These are phyloP conservation scores for Podaxis sp. DNA, from an alignment of 768 basidiomycete species.

Conservation along the genomic window DNA sequence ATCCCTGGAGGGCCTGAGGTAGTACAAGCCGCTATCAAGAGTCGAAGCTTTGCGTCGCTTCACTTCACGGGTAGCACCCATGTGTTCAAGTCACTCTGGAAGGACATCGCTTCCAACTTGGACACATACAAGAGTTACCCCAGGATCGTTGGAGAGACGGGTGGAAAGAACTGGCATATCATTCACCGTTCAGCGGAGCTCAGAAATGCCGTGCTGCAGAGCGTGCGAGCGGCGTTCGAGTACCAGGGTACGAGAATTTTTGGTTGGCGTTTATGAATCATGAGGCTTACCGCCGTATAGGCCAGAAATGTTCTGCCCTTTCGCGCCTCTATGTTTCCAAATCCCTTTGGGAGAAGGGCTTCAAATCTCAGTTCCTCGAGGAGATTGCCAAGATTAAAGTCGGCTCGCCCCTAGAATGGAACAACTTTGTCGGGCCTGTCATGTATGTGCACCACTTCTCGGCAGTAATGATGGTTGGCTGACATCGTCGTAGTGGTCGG, in stretches of 20 bases:
- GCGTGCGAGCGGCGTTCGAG: slow-evolving; percentile 88
- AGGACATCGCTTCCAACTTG: slow-evolving; percentile 86
- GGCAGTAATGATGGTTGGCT: slow-evolving; percentile 4
- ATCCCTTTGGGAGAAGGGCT: slow-evolving; percentile 82
- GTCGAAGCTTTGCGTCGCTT: slow-evolving; percentile 80
- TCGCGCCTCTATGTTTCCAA: slow-evolving; percentile 90
- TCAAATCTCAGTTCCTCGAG: slow-evolving; percentile 74
- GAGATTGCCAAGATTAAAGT: slow-evolving; percentile 86
- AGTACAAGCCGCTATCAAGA: slow-evolving; percentile 79
- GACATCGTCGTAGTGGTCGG: slow-evolving; percentile 52
- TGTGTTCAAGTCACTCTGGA: slow-evolving; percentile 96
- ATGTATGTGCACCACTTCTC: slow-evolving; percentile 55
- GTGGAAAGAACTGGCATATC: slow-evolving; percentile 98
- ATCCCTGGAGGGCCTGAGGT: slow-evolving; percentile 89
- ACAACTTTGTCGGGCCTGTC: slow-evolving; percentile 94
- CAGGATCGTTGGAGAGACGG: slow-evolving; percentile 96
- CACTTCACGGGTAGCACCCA: slow-evolving; percentile 97
- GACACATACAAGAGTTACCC: slow-evolving; percentile 90
- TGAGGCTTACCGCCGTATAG: slow-evolving; percentile 31
- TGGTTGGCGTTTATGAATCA: not conserved
- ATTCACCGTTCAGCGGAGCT: slow-evolving; percentile 87
- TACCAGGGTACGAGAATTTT: slow-evolving; percentile 68
- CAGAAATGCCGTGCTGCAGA: slow-evolving; percentile 87
- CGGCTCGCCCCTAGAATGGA: slow-evolving; percentile 72
- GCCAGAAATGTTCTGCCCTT: slow-evolving; percentile 96